Conservation (phyloP, 108 stramenopile species). For the Skeletonema tropicum region DNA sequence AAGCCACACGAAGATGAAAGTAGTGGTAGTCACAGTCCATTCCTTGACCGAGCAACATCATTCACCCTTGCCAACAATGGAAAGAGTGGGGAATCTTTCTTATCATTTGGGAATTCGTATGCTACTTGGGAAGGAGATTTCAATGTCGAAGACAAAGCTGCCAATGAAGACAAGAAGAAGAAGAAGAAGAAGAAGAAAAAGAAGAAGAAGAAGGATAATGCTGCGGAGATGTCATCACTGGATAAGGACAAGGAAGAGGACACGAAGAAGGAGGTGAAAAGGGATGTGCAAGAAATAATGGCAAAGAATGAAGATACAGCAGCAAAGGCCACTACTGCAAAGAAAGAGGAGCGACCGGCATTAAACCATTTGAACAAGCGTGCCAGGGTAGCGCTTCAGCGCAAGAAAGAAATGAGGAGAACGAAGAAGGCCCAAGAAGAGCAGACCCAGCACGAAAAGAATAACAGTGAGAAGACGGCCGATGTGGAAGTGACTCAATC, state of each 20-base stretch:
- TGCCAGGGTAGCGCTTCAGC: background rate
- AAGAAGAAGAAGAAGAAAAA: background rate
- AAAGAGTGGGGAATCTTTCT: background rate
- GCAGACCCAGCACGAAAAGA: background rate
- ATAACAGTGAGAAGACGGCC: background rate
- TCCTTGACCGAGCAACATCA: background rate
- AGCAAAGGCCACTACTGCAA: background rate
- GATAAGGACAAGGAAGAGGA: background rate
- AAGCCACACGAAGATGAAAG: slow-evolving; percentile 1
- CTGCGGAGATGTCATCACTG: background rate
- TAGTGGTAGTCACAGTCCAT: background rate
- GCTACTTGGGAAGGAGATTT: slow-evolving; percentile 1
- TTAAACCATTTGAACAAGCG: background rate
- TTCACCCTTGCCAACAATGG: background rate
- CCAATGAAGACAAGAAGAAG: background rate
- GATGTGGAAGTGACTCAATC: background rate
- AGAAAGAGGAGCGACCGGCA: background rate
- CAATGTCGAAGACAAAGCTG: background rate
- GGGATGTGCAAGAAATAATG: background rate
- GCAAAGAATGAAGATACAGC: background rate
- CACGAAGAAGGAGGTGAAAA: background rate
- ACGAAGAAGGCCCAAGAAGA: background rate
- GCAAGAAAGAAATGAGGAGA: background rate
- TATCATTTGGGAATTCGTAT: background rate
- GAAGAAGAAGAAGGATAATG: background rate